These are phyloP conservation scores for Podaxis sp. DNA, from an alignment of 768 basidiomycete species.

Conservation along the genomic window DNA sequence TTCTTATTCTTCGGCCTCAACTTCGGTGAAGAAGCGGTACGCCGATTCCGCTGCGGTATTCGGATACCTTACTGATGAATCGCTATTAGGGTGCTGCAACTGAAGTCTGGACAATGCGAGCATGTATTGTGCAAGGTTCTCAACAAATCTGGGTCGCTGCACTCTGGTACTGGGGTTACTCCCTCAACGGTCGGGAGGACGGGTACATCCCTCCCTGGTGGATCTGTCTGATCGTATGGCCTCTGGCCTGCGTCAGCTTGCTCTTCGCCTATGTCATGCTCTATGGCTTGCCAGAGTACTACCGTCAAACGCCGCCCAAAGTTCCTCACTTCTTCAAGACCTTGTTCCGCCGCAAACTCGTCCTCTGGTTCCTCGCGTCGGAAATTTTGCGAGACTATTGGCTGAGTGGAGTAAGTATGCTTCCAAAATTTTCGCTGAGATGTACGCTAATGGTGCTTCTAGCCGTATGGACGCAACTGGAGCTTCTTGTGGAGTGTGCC, in stretches of 20 bases:
- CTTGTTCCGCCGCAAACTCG: constrained; percentile 86
- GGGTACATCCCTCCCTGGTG: constrained; percentile 74
- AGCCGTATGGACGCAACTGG: constrained; percentile 96
- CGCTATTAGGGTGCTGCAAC: constrained; percentile 78
- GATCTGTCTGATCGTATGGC: constrained; percentile 83
- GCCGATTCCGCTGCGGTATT: constrained; percentile 20
- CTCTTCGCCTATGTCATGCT: constrained; percentile 82
- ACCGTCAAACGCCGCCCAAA: constrained; percentile 90
- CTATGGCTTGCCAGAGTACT: constrained; percentile 90
- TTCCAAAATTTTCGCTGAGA: neutral
- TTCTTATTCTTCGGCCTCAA: constrained; percentile 95
- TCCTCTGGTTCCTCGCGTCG: constrained; percentile 93
- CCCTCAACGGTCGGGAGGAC: constrained; percentile 56
- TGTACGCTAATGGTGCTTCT: constrained; percentile 19
- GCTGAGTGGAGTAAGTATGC: constrained; percentile 72
- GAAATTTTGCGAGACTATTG: constrained; percentile 92
- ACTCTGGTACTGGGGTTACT: constrained; percentile 94
- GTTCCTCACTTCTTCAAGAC: constrained; percentile 92
- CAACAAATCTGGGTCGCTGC: constrained; percentile 97
- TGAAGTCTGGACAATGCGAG: constrained; percentile 90
- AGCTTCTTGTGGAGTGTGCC: constrained; percentile 86
- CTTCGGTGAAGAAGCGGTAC: constrained; percentile 93
- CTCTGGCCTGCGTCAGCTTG: constrained; percentile 72
- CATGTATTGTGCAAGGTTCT: constrained; percentile 91
- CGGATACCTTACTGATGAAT: constrained; percentile 16